Conservation (phyloP, 208 protist genomes). For the Acanthamoeba quina region DNA sequence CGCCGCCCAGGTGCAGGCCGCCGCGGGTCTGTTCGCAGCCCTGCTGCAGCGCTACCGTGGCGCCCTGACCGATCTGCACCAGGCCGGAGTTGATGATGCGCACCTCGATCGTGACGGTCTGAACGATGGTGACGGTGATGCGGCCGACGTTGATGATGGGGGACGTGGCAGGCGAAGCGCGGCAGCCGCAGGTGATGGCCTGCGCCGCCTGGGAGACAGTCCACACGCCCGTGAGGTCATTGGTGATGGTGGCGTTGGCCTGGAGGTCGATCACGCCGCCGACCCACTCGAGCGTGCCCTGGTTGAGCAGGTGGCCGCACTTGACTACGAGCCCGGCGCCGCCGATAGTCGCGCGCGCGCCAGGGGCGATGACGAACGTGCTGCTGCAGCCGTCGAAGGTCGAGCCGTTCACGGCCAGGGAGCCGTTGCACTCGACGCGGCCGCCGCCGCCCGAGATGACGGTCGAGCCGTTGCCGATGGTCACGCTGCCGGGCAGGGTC, state of each 20-base stretch:
- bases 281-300: constrained; percentile 5
- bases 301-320: constrained; percentile 36
- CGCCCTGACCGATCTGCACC: background rate
- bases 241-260: constrained; percentile 32
- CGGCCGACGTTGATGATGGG: constrained; percentile 3
- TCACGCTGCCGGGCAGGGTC: constrained; percentile 58
- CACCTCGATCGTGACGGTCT: background rate
- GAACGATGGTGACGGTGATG: background rate
- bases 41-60: constrained; percentile 14
- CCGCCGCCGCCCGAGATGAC: constrained; percentile 15
- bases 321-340: background rate
- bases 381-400: constrained; percentile 22
- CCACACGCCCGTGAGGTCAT: constrained; percentile 4
- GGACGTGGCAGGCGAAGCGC: background rate
- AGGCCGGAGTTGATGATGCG: constrained; percentile 36
- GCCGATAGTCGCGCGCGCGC: constrained; percentile 27
- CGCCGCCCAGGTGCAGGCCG: constrained; percentile 14
- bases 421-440: constrained; percentile 32
- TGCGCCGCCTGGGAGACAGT: background rate
- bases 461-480: constrained; percentile 14
- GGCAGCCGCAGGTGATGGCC: constrained; percentile 33
- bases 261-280: constrained; percentile 19
- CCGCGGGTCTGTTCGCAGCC: constrained; percentile 32
- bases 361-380: constrained; percentile 19
- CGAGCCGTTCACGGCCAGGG: constrained; percentile 1